A percentile compares a stretch with the other conserved stretches of the same genome.
phyloP scores from a whole-genome alignment of 768 basidiomycete species.

The Lactarius hengduanensis region DNA sequence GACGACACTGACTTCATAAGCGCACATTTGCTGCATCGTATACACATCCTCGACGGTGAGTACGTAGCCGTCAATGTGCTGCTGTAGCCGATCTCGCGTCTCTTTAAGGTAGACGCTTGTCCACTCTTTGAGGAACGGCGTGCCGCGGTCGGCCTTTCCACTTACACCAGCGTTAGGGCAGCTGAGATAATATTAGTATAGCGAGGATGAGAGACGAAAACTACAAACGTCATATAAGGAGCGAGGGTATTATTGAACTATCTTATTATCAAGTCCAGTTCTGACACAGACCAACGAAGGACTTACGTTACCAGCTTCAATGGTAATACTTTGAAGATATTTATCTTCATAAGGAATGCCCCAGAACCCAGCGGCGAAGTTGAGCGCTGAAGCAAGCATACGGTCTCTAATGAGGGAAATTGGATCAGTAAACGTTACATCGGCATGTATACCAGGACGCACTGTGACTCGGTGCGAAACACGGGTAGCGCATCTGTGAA shows the following conservation, averaged over 20 bases:
- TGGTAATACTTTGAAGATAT: slow-evolving; percentile 46
- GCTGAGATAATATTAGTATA: slow-evolving; percentile 32
- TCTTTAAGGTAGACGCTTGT: slow-evolving; percentile 65
- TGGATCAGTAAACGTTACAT: background rate
- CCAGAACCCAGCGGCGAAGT: slow-evolving; percentile 54
- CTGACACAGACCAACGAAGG: slow-evolving; percentile 23
- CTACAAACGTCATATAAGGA: slow-evolving; percentile 69
- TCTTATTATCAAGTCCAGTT: slow-evolving; percentile 4
- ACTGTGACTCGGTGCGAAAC: slow-evolving; percentile 54
- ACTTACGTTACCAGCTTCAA: slow-evolving; percentile 39
- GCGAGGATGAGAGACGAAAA: background rate
- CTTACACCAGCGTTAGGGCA: slow-evolving; percentile 60
- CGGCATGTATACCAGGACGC: slow-evolving; percentile 19
- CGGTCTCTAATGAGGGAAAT: slow-evolving; percentile 37
- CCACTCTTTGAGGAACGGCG: slow-evolving; percentile 64
- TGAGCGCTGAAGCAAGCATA: slow-evolving; percentile 52
- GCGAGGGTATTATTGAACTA: slow-evolving; percentile 69
- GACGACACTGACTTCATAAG: slow-evolving; percentile 65
- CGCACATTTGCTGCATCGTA: slow-evolving; percentile 77
- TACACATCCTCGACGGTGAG: slow-evolving; percentile 69
- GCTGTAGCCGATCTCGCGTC: slow-evolving; percentile 59
- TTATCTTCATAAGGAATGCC: slow-evolving; percentile 46
- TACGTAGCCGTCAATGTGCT: slow-evolving; percentile 57
- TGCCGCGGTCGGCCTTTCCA: slow-evolving; percentile 55
- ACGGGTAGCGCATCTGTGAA: slow-evolving; percentile 46